Percentiles rank a stretch among this genome's conserved stretches.
Evolutionary conservation across 352 stramenopile genomes (phyloP).

Genomic region (Bremia lactucae): DNA sequence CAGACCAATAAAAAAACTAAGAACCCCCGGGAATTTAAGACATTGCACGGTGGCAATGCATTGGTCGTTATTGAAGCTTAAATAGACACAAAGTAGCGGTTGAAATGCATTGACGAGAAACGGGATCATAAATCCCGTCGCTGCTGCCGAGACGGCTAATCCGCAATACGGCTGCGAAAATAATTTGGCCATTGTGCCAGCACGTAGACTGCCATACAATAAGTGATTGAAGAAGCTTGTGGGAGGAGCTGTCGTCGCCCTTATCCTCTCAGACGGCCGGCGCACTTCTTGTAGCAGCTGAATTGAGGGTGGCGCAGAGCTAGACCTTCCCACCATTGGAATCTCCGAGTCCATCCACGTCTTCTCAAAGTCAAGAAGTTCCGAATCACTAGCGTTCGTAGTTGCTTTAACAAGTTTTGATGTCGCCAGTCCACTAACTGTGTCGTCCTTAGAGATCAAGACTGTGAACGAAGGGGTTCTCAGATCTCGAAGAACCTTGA

Average conservation of each 20-base stretch:
- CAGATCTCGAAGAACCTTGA: slow-evolving; percentile 16
- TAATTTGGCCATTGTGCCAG: slow-evolving; percentile 38
- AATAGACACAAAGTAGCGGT: slow-evolving; percentile 47
- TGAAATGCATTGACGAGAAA: slow-evolving; percentile 56
- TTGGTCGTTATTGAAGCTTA: slow-evolving; percentile 39
- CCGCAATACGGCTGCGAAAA: slow-evolving; percentile 57
- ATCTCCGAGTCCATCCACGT: slow-evolving; percentile 37
- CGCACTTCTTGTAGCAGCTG: slow-evolving; percentile 49
- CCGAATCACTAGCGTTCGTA: slow-evolving; percentile 4
- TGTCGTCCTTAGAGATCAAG: slow-evolving; percentile 18
- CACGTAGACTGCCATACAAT: slow-evolving; percentile 55
- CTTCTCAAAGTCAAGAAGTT: slow-evolving; percentile 45
- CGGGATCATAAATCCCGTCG: slow-evolving; percentile 50
- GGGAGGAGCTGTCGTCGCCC: slow-evolving; percentile 38
- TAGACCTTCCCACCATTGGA: slow-evolving; percentile 41
- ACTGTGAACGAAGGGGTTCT: slow-evolving; percentile 15
- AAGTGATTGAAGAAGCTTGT: slow-evolving; percentile 61
- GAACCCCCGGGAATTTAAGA: slow-evolving; percentile 39
- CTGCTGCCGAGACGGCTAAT: slow-evolving; percentile 42
- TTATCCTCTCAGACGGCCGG: slow-evolving; percentile 23
- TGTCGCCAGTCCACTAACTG: slow-evolving; percentile 7
- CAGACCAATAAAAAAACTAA: slow-evolving; percentile 67
- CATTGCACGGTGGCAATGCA: slow-evolving; percentile 39
- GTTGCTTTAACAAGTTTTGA: slow-evolving; percentile 5
- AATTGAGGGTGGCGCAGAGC: slow-evolving; percentile 52